Evolutionary conservation across 1,139 yeast species (phyloP).

Genomic region (Sugiyamaella pinicola): DNA sequence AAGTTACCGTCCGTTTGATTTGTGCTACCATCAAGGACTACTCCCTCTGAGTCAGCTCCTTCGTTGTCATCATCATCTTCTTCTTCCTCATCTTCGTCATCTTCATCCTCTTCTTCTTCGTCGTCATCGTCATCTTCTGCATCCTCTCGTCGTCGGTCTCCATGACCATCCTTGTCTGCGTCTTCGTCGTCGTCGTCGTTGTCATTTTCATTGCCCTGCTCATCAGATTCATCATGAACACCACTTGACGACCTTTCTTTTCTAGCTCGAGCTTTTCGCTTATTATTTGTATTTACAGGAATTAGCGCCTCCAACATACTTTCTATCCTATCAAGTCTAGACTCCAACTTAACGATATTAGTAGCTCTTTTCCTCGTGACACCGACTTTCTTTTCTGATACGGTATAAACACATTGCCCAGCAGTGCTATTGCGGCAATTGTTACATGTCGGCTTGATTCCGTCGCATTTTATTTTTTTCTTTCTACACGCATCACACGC

Average conservation of each 20-base stretch:
- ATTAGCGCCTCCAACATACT: constrained; percentile 35
- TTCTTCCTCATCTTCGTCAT: background rate
- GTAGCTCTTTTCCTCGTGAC: constrained; percentile 33
- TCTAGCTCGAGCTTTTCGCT: constrained; percentile 5
- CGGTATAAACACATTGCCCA: constrained; percentile 40
- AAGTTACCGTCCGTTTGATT: background rate
- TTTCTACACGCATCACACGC: constrained; percentile 69
- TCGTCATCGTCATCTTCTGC: constrained; percentile 14
- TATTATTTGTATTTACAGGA: constrained; percentile 22
- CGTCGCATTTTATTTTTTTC: constrained; percentile 75
- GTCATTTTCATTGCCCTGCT: constrained; percentile 22
- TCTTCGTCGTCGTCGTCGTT: constrained; percentile 13
- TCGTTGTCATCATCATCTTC: constrained; percentile 1
- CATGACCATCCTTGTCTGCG: constrained; percentile 15
- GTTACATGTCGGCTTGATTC: constrained; percentile 62
- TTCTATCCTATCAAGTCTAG: constrained; percentile 42
- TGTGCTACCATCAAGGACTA: background rate
- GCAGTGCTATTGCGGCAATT: constrained; percentile 54
- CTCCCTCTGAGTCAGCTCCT: background rate
- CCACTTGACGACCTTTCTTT: constrained; percentile 6
- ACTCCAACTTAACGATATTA: constrained; percentile 37
- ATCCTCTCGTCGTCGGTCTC: constrained; percentile 20
- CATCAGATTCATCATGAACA: constrained; percentile 17
- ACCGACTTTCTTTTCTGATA: constrained; percentile 36
- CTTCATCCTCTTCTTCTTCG: constrained; percentile 5